Base-by-base conservation (phyloP, 768 basidiomycete species). In the Termitomyces sp. region DNA sequence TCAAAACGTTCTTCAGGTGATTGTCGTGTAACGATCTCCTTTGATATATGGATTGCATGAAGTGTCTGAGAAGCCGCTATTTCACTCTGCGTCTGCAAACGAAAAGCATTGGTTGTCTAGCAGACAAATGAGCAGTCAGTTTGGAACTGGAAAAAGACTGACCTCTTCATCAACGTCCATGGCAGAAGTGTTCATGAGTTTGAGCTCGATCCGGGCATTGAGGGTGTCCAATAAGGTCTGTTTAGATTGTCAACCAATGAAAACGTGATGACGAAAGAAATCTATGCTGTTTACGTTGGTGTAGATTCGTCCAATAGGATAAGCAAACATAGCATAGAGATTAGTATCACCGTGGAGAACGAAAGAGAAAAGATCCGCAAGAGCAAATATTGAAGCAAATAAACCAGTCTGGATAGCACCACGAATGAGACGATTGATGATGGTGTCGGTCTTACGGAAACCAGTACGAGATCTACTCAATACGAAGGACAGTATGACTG, bases 341-440 rank as follows among this genome's bases (percentile, higher is more conserved):
- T 64, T 66, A n/a, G 69, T 70, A n/a, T 74, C 53, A 40, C 68
- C 64, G 42, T 71, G 62, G 10, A 77, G 62, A 40, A 70, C 54
- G 58, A 74, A 73, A 22, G 68, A 60, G 34, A 80, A 73, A 26
- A 83, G 62, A 62, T 82, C 79, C 2, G 71, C 77, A 35, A 81
- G 58, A 10, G 81, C 78, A 47, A 83, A 80, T 1, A 79, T 66
- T 0, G 77, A 75, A 12, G 75, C 77, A 55, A 82, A 81, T 5
- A 79, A 58, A 40, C 81, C 80, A 3, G 81, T 82, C 57, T 81
- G 79, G 32, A 82, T 65, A 10, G 80, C 79, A 26, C 80, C 80
- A 51, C 78, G 77, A 57, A 82, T 81, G 3, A 82, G 68, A 34
- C 77, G 75, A 54, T 79, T 78, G 60, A 81, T 76, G 53, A 81